Evolutionary conservation across 176 grass and related monocot species (phyloP).

Genomic region (Poa annua): DNA sequence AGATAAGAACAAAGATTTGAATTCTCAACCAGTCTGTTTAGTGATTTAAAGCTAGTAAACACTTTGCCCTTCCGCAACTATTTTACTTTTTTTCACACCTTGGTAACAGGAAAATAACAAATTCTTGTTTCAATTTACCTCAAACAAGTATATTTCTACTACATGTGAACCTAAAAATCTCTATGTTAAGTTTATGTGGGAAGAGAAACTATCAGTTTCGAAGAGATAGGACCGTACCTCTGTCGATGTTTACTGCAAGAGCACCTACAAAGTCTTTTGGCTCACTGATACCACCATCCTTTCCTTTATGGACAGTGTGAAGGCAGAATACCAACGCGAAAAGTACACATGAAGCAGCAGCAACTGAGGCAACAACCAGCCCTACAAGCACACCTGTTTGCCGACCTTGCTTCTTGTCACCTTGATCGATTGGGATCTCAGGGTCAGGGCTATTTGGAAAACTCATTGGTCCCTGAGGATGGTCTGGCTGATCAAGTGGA

Average conservation of each 20-base stretch:
- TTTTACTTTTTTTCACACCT: neutral
- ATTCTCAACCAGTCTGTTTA: neutral
- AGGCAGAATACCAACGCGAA: constrained; percentile 62
- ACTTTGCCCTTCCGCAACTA: neutral
- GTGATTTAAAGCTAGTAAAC: neutral
- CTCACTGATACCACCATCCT: constrained; percentile 53
- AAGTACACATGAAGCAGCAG: constrained; percentile 62
- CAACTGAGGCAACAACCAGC: constrained; percentile 64
- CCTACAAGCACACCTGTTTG: constrained; percentile 62
- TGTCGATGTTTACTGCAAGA: constrained; percentile 52
- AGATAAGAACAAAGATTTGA: neutral
- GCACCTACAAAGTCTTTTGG: constrained; percentile 53
- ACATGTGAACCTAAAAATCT: neutral
- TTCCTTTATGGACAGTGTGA: constrained; percentile 49
- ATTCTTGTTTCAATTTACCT: neutral
- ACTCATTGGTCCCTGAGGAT: constrained; percentile 43
- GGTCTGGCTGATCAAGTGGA: constrained; percentile 41
- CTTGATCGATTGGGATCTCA: constrained; percentile 44
- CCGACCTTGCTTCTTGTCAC: constrained; percentile 65
- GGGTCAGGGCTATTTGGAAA: constrained; percentile 45
- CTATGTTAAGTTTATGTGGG: neutral
- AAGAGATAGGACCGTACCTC: constrained; percentile 62
- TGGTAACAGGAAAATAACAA: neutral
- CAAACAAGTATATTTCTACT: neutral
- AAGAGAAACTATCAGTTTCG: neutral